These are phyloP conservation scores for Stenogyne calaminthoides DNA, from an alignment of 305 asterid genomes.

Conservation along the genomic window DNA sequence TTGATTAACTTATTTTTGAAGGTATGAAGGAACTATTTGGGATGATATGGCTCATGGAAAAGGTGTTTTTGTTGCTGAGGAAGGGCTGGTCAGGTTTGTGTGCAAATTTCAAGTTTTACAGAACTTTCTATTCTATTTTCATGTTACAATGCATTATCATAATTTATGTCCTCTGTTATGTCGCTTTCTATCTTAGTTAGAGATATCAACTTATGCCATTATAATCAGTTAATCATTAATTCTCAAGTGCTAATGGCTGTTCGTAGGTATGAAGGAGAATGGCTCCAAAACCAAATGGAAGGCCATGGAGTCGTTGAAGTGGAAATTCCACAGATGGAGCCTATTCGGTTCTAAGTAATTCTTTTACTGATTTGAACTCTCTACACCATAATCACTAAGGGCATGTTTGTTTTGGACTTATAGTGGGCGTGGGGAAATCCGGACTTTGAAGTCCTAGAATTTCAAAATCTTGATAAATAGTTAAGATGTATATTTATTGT, in stretches of 20 bases:
- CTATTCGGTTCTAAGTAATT: constrained; percentile 92
- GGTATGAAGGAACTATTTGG: constrained; percentile 99
- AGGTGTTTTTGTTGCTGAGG: constrained; percentile 84
- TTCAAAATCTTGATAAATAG: too few relatives aligned
- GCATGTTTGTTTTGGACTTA: too few relatives aligned
- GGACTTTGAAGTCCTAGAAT: too few relatives aligned
- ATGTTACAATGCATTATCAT: constrained; percentile 8
- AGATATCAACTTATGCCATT: constrained; percentile 13
- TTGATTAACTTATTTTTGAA: constrained; percentile 34
- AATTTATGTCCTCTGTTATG: neutral
- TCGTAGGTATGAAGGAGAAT: constrained; percentile 93
- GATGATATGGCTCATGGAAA: constrained; percentile 98
- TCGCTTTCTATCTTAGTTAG: constrained; percentile 11
- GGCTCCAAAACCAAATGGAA: constrained; percentile 94
- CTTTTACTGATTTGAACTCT: neutral
- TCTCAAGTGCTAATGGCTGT: constrained; percentile 21
- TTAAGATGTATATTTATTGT: too few relatives aligned
- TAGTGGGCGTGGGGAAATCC: too few relatives aligned
- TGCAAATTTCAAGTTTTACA: constrained; percentile 1
- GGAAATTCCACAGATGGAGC: constrained; percentile 78
- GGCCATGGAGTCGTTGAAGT: constrained; percentile 99
- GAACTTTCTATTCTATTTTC: constrained; percentile 8
- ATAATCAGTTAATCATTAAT: neutral
- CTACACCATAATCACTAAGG: neutral
- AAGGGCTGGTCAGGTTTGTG: constrained; percentile 88